A percentile compares a stretch with the other conserved stretches of the same genome.
Conservation (phyloP, 179 eudicot genomes). For the Patellifolia procumbens region DNA sequence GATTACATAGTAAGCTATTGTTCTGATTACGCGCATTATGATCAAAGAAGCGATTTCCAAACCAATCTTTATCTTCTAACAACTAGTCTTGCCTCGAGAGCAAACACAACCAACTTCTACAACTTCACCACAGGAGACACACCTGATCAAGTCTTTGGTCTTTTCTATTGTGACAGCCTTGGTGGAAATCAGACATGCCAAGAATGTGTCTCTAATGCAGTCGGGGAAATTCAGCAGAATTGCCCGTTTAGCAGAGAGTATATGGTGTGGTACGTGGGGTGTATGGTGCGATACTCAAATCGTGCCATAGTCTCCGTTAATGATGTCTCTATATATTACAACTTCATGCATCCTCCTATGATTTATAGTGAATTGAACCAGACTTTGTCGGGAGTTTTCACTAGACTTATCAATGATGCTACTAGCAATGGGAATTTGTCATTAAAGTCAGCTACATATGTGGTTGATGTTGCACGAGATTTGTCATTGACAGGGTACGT, state of each 20-base stretch:
- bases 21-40: background rate
- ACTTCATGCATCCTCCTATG: background rate
- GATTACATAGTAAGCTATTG: background rate
- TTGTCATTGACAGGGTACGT: background rate
- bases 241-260: background rate
- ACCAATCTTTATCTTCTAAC: background rate
- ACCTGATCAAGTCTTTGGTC: background rate
- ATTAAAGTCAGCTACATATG: background rate
- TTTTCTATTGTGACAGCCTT: background rate
- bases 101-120: background rate
- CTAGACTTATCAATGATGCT: background rate
- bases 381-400: background rate
- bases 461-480: background rate
- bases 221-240: background rate
- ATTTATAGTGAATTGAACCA: background rate
- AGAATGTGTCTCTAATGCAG: background rate
- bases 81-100: background rate
- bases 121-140: background rate
- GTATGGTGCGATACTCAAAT: slow-evolving; percentile 10
- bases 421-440: slow-evolving; percentile 13
- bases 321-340: background rate
- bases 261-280: slow-evolving; percentile 1
- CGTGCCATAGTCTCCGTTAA: slow-evolving; percentile 9
- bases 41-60: background rate
- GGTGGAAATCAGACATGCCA: background rate